Evolutionary conservation across 441 rosid genomes (phyloP).

Genomic region (Aleurites moluccanus): DNA sequence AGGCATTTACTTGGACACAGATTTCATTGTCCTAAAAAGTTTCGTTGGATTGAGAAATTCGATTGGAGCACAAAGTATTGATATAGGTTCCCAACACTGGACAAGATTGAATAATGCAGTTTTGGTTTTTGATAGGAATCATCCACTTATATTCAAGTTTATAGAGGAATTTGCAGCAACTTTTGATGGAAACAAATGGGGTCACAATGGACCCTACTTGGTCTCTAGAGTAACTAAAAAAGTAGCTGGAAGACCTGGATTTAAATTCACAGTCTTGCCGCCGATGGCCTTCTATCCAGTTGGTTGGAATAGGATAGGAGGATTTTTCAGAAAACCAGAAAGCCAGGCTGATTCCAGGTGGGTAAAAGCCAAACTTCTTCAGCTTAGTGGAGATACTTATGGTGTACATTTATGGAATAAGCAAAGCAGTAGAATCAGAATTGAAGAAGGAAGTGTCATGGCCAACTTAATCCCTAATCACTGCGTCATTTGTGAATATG

Average conservation of each 20-base stretch:
- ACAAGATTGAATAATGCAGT: conserved; percentile 77
- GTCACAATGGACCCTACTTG: conserved; percentile 80
- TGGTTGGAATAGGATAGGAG: conserved; percentile 54
- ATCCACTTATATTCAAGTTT: conserved; percentile 59
- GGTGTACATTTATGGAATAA: conserved; percentile 81
- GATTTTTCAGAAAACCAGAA: conserved; percentile 50
- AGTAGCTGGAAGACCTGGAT: conserved; percentile 40
- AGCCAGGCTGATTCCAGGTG: conserved; percentile 38
- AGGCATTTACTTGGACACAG: conserved; percentile 75
- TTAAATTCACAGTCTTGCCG: conserved; percentile 55
- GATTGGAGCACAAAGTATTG: conserved; percentile 69
- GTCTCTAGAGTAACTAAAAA: conserved; percentile 62
- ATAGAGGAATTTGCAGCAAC: conserved; percentile 71
- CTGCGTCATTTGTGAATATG: conserved; percentile 58
- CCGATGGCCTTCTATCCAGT: conserved; percentile 76
- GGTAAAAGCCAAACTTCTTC: conserved; percentile 40
- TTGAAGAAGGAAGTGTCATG: conserved; percentile 63
- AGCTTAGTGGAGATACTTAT: conserved; percentile 46
- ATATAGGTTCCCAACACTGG: conserved; percentile 49
- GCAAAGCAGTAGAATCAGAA: conserved; percentile 50
- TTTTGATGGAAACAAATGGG: conserved; percentile 87
- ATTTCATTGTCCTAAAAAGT: conserved; percentile 50
- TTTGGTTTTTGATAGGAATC: conserved; percentile 62
- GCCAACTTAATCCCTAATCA: conserved; percentile 46
- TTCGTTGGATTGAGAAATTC: conserved; percentile 48